Base-by-base conservation (phyloP, 2,329 filamentous ascomycete genomes). In the Xylaria sp. region DNA sequence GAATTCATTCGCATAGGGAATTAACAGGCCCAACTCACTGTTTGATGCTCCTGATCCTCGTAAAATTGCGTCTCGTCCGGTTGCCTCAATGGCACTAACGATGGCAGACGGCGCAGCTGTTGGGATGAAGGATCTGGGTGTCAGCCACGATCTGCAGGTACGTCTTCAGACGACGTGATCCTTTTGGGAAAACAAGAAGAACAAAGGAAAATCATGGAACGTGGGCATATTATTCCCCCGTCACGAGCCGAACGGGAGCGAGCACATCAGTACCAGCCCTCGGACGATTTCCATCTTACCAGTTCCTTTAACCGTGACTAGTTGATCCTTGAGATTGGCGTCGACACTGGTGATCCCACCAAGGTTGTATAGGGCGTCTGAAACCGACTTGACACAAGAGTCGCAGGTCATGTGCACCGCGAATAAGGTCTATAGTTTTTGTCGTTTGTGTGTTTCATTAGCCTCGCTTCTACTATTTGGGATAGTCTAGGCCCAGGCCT, bases 401-500 rank as follows among this genome's bases (percentile, higher is more conserved):
- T 97, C 91, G 84, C 96, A 98, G 82, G 91, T 93, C 85, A 98
- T 91, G 64, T 94, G 94, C 75, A 98, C 96, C 72, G 95, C 94
- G 81, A 98, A 98, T 72, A 95, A 91, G 69, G 95, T 97, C 92
- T 98, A 68, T 58, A 60, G 27, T 32, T 75, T 50, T 62, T 57
- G 27, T 29, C 13, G 67, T 77, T 75, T 76, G 58, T 64, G 72
- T 57, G 70, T 76, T 77, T 77, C 63, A 72, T 78, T 68, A 77
- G 76, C 70, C 59, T 61, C 23, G 40, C 55, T 57, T 60, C 27
- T 50, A 42, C 25, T 8, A 25, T n/a, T n/a, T 25, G 35, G 44
- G 25, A 53, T 21, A 60, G 40, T 44, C 37, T 32, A 37, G 54
- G 51, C 42, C 23, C 23, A 58, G 23, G 23, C 27, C 29, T 37